Evolutionary conservation across 495 filamentous ascomycete species (phyloP), one percentile per base, ranked within the genome.

Genomic region (Talaromyces liani): DNA sequence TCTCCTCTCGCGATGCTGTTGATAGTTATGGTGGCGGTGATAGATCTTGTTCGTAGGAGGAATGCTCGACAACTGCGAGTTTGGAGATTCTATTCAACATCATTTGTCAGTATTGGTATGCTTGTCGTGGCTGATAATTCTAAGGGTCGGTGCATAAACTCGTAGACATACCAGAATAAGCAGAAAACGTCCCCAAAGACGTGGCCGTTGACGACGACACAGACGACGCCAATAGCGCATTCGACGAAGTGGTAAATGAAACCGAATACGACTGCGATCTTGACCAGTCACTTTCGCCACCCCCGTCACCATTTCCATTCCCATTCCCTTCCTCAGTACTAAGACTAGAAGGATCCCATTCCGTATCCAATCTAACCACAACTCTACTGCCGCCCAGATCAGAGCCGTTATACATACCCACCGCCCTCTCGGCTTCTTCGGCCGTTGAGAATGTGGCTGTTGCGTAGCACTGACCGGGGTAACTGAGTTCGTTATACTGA

Each of bases 341-440:
- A 25, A 0, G 10, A 29, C 4, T 14, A 3, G 10, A 56, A 29
- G 22, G 22, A n/a, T 36, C 20, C 20, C 41, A 51, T 6, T 62
- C 41, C 2, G 25, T n/a, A 33, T 62, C 60, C 25, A 62, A n/a
- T 7, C 60, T 6, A 6, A 62, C 60, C 27, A 29, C 60, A 53
- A 62, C 31, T 4, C 45, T 25, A 16, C 27, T 31, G 10, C 60
- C 60, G 16, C 22, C 39, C 39, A 62, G 29, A 16, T 58, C 58
- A 41, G 69, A 56, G 7, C 74, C 75, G 64, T 78, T 75, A 51
- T 72, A 70, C 47, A 69, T 65, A 8, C 60, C 58, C 10, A 73
- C 68, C 8, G 69, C 73, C 2, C 69, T 68, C 57, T 72, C 71
- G 29, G 77, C 76, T 25, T 77, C 73, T 0, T 78, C 75, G n/a